These are phyloP conservation scores for Boletus tomentosulus DNA, from an alignment of 768 basidiomycete genomes.

Conservation along the genomic window DNA sequence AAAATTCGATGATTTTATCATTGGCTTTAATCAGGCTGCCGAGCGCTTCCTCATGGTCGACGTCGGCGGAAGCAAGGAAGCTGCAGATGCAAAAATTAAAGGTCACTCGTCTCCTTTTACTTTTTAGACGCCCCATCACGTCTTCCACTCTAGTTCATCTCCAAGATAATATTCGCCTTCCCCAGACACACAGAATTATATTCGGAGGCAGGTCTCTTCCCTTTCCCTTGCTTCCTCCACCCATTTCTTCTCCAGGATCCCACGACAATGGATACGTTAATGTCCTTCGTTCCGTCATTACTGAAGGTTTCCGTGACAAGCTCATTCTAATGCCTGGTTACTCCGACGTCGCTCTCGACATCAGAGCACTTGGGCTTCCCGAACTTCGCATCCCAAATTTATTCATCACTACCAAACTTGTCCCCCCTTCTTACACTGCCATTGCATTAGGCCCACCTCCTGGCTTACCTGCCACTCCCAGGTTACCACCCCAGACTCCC, in stretches of 20 bases:
- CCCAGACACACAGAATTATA: slow-evolving; percentile 62
- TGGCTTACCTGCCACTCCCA: slow-evolving; percentile 19
- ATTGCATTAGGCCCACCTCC: slow-evolving; percentile 25
- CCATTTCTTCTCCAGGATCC: slow-evolving; percentile 42
- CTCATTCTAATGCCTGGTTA: slow-evolving; percentile 63
- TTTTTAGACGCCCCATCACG: neutral
- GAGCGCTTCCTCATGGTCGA: slow-evolving; percentile 67
- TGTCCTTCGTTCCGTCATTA: slow-evolving; percentile 58
- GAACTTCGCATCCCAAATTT: slow-evolving; percentile 51
- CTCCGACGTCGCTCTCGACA: slow-evolving; percentile 54
- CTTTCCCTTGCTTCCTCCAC: neutral
- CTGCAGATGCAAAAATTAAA: slow-evolving; percentile 73
- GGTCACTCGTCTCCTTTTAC: slow-evolving; percentile 35
- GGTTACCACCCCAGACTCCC: slow-evolving; percentile 4
- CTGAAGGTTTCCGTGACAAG: slow-evolving; percentile 60
- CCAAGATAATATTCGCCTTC: slow-evolving; percentile 42
- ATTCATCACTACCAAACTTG: slow-evolving; percentile 57
- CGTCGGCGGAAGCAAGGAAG: slow-evolving; percentile 68
- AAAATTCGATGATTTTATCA: slow-evolving; percentile 60
- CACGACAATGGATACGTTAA: slow-evolving; percentile 73
- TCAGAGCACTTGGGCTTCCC: slow-evolving; percentile 54
- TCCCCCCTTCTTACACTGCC: slow-evolving; percentile 22
- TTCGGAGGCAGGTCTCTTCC: slow-evolving; percentile 51
- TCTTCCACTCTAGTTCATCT: slow-evolving; percentile 34
- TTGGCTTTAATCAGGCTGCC: slow-evolving; percentile 67